Percentiles rank a stretch among this genome's conserved stretches.
Conservation (phyloP, 768 basidiomycete genomes). For the Tulasnella calospora region DNA sequence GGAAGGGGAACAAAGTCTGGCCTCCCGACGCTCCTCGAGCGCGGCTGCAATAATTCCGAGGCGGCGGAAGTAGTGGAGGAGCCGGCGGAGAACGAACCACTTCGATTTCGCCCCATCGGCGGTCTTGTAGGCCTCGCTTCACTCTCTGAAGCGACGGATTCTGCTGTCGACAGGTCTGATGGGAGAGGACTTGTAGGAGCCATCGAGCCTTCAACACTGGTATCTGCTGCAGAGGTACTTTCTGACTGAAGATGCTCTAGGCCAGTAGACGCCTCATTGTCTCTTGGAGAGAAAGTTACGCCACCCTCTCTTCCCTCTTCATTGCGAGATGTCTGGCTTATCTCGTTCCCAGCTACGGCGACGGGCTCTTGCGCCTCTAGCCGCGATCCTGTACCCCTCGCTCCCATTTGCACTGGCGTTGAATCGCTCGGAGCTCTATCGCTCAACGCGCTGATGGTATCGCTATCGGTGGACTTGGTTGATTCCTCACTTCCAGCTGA, state of each 20-base stretch:
- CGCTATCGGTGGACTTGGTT: neutral
- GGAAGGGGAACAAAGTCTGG: conserved; percentile 8
- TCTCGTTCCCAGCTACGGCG: neutral
- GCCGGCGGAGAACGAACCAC: neutral
- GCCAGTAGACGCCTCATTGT: neutral
- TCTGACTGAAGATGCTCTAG: neutral
- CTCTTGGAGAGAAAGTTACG: neutral
- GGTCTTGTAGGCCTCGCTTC: neutral
- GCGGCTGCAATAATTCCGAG: neutral
- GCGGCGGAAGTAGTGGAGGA: neutral
- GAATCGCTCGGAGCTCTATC: neutral
- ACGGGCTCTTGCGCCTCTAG: neutral
- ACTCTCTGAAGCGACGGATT: neutral
- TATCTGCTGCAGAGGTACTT: neutral
- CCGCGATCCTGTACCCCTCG: neutral
- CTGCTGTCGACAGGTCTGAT: neutral
- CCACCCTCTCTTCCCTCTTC: neutral
- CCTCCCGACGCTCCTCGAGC: neutral
- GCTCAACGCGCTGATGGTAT: neutral
- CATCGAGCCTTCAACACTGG: neutral
- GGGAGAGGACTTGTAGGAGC: neutral
- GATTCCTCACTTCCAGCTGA: neutral
- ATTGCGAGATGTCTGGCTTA: neutral
- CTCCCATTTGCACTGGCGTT: neutral
- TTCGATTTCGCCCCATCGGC: neutral